Evolutionary conservation across 129 eudicot genomes (phyloP).

Genomic region (Deinandra increscens): DNA sequence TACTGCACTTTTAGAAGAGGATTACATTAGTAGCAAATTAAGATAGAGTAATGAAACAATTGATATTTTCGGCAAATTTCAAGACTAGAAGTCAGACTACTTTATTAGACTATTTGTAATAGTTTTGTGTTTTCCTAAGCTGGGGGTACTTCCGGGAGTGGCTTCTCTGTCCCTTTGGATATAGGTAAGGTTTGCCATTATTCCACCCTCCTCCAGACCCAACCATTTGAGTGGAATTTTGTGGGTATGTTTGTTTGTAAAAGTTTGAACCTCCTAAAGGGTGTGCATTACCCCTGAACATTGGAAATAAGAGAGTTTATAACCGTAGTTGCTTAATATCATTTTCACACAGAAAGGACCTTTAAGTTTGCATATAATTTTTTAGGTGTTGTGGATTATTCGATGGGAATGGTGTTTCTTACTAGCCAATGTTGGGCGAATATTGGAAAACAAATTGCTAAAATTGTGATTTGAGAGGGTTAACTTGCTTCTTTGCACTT

Average conservation of each 20-base stretch:
- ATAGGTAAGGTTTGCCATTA: too few relatives aligned
- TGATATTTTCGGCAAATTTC: background rate
- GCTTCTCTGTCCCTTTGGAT: too few relatives aligned
- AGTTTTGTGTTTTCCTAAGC: too few relatives aligned
- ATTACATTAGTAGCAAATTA: background rate
- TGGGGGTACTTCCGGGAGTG: too few relatives aligned
- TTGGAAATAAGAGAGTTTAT: background rate
- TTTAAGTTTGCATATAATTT: too few relatives aligned
- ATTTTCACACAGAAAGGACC: background rate
- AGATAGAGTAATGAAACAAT: background rate
- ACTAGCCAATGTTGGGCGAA: too few relatives aligned
- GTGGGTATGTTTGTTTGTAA: too few relatives aligned
- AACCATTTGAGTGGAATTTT: too few relatives aligned
- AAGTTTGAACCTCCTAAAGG: background rate
- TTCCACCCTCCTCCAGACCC: too few relatives aligned
- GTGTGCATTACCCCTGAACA: background rate
- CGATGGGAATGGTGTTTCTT: background rate
- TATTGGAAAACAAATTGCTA: background rate
- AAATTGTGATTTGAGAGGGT: too few relatives aligned
- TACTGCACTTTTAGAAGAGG: background rate
- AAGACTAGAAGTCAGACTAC: background rate
- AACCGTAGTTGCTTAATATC: background rate
- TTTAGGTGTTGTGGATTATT: too few relatives aligned
- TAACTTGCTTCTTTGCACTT: too few relatives aligned
- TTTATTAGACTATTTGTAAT: background rate